Evolutionary conservation across 441 rosid genomes (phyloP), one percentile per base, ranked within the genome.

Genomic region (Macaranga tanarius): DNA sequence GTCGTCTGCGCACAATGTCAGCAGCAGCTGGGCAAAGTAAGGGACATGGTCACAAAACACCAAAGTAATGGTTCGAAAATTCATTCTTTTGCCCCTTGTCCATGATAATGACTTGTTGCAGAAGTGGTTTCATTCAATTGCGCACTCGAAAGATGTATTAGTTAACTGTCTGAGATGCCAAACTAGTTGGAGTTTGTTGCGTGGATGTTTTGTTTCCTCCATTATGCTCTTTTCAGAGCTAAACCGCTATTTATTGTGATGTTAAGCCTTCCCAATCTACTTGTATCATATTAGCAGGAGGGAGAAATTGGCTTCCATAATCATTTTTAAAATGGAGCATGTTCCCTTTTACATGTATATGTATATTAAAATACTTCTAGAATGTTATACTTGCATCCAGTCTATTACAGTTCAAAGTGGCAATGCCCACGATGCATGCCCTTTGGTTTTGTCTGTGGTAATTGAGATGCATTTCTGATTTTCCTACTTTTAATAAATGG

Each of bases 1-100:
- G 86, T 64, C 89, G 86, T 48, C 79, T 95, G 76, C 89, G 96
- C 22, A 78, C 81, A 34, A 84, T 95, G 94, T 86, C 92, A n/a
- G 75, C 86, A 2, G 90, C 87, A 4, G 94, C 95, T 10, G 75
- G 77, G 77, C 90, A 84, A 72, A 75, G 79, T 76, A 88, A 85
- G 83, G 83, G 83, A 69, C 89, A 85, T 4, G 83, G 74, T 74
- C 89, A 84, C 60, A 87, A 86, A 77, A 80, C 86, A 68, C 75
- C 90, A n/a, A 93, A 89, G 80, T 93, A 82, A 73, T 72, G 59
- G 45, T 50, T 26, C 60, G 20, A 28, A 23, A 66, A 3, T 59
- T 63, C 52, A 34, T 34, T 34, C 58, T 8, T 34, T 40, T 20
- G 48, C 56, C 23, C 10, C 45, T 51, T 61, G 52, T 44, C 65